A percentile compares a stretch with the other conserved stretches of the same genome.
phyloP scores from a whole-genome alignment of 2,329 filamentous ascomycete genomes.

The Zelopaecilomyces penicillatus region DNA sequence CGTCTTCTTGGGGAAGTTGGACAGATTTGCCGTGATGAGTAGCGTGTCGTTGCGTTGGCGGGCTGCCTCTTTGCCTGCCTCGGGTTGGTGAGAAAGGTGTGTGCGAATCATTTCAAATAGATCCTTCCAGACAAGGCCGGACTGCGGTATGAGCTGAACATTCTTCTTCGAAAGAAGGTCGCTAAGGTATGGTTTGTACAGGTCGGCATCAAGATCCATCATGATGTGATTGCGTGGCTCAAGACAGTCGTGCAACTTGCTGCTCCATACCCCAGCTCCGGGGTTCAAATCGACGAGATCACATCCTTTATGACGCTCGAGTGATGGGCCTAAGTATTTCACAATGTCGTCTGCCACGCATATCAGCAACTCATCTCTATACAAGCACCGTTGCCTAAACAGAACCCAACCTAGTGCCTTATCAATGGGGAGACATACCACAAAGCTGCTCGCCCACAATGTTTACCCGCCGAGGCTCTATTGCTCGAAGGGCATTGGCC shows the following conservation, averaged over 20 bases:
- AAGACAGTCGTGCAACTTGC: slow-evolving; percentile 64
- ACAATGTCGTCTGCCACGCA: slow-evolving; percentile 54
- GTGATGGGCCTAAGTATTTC: slow-evolving; percentile 56
- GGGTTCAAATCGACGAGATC: slow-evolving; percentile 85
- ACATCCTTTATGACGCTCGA: slow-evolving; percentile 65
- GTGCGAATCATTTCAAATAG: slow-evolving; percentile 43
- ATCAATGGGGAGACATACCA: slow-evolving; percentile 22
- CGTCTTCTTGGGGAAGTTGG: slow-evolving; percentile 40
- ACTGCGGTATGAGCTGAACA: slow-evolving; percentile 43
- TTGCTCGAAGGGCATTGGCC: neutral
- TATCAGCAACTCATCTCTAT: neutral
- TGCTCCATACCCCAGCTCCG: slow-evolving; percentile 69
- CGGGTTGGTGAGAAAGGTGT: slow-evolving; percentile 47
- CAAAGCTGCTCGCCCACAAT: slow-evolving; percentile 44
- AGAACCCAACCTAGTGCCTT: too few species aligned
- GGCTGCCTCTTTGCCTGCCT: slow-evolving; percentile 27
- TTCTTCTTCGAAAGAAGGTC: slow-evolving; percentile 43
- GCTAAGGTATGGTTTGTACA: slow-evolving; percentile 54
- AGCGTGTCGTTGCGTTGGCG: slow-evolving; percentile 60
- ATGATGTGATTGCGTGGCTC: slow-evolving; percentile 76
- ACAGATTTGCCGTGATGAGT: slow-evolving; percentile 63
- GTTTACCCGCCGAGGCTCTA: slow-evolving; percentile 39
- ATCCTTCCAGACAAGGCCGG: slow-evolving; percentile 52
- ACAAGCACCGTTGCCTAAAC: neutral
- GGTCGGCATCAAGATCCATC: slow-evolving; percentile 58